Conservation (phyloP, 2,329 filamentous ascomycete genomes). For the Hypoxylon sp. region DNA sequence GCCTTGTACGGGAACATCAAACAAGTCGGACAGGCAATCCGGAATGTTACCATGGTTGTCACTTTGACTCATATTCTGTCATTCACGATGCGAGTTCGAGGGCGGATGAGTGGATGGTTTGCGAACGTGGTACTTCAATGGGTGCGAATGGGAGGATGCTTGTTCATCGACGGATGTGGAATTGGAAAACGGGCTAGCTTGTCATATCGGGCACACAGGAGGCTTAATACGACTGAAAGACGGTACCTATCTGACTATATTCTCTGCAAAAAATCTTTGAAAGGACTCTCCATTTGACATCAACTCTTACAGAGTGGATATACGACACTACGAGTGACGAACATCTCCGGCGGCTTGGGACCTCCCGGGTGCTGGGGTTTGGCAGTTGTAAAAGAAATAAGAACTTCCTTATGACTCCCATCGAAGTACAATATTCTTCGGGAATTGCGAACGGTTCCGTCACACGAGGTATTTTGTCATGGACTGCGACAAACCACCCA, state of each 20-base stretch:
- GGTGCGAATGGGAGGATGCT: constrained; percentile 39
- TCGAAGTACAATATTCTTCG: too few relatives aligned
- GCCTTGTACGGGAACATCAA: neutral
- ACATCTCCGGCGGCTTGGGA: too few relatives aligned
- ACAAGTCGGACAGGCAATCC: neutral
- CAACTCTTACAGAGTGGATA: too few relatives aligned
- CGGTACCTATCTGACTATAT: neutral
- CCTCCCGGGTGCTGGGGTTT: too few relatives aligned
- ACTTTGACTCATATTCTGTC: constrained; percentile 36
- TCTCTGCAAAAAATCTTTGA: too few relatives aligned
- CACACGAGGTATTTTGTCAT: too few relatives aligned
- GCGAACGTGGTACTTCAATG: constrained; percentile 36
- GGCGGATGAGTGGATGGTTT: constrained; percentile 37
- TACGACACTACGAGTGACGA: too few relatives aligned
- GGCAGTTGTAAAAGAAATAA: too few relatives aligned
- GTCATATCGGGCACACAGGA: constrained; percentile 37
- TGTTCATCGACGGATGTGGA: constrained; percentile 37
- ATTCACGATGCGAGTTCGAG: constrained; percentile 31
- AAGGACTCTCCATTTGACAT: too few relatives aligned
- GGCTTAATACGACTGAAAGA: constrained; percentile 33
- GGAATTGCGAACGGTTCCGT: too few relatives aligned
- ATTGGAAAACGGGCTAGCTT: constrained; percentile 26
- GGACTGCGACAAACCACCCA: too few relatives aligned
- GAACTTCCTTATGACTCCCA: too few relatives aligned
- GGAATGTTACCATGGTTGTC: constrained; percentile 19